phyloP scores from a whole-genome alignment of 768 basidiomycete species.

The Pleurotus pulmonarius region DNA sequence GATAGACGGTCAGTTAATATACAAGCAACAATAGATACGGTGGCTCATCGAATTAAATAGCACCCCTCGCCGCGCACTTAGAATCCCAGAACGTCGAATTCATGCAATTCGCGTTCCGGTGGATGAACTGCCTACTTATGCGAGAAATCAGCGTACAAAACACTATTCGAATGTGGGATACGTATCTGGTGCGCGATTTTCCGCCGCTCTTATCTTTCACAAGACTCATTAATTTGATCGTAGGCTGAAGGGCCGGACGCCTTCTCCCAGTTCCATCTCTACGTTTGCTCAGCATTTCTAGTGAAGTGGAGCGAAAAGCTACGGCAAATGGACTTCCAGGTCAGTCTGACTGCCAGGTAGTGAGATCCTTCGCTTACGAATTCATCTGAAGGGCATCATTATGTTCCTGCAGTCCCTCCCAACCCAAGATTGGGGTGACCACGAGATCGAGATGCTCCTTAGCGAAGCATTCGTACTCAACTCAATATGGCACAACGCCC shows the following conservation, averaged over 20 bases:
- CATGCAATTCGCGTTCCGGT: slow-evolving; percentile 99
- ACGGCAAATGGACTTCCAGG: slow-evolving; percentile 98
- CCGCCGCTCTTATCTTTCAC: not conserved
- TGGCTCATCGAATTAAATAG: slow-evolving; percentile 31
- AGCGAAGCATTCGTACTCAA: slow-evolving; percentile 94
- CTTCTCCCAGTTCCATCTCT: slow-evolving; percentile 97
- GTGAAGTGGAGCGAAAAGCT: slow-evolving; percentile 94
- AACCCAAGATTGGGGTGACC: slow-evolving; percentile 92
- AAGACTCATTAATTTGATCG: slow-evolving; percentile 1
- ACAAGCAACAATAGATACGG: not conserved
- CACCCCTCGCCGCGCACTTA: slow-evolving; percentile 83
- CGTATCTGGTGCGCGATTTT: slow-evolving; percentile 74
- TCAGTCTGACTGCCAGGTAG: slow-evolving; percentile 24
- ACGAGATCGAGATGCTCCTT: slow-evolving; percentile 92
- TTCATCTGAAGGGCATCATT: slow-evolving; percentile 77
- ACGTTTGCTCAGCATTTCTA: slow-evolving; percentile 96
- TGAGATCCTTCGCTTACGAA: too few relatives aligned
- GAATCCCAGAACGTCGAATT: slow-evolving; percentile 93
- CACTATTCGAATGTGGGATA: slow-evolving; percentile 99
- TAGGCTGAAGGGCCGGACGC: slow-evolving; percentile 97
- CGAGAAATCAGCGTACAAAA: slow-evolving; percentile 95
- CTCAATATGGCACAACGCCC: slow-evolving; percentile 90
- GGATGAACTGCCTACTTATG: slow-evolving; percentile 99
- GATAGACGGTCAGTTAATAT: slow-evolving; percentile 60
- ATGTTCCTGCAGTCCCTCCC: slow-evolving; percentile 96